Percentiles rank a stretch among this genome's conserved stretches.
Conservation (phyloP, 768 basidiomycete genomes). For the Trametes meyenii region DNA sequence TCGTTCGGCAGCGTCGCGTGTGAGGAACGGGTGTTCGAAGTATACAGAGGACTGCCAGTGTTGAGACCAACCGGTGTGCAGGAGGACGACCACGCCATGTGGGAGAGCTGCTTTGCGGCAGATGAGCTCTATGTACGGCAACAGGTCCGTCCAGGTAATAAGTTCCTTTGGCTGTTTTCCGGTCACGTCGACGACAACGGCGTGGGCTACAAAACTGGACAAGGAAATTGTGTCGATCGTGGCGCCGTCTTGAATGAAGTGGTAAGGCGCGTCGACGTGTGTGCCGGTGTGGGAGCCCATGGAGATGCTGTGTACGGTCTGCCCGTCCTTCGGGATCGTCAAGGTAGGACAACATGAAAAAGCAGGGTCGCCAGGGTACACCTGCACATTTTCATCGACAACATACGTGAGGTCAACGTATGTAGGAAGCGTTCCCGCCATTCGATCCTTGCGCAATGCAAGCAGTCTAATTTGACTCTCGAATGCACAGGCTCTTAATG, state of each 20-base stretch:
- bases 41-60: constrained; percentile 54
- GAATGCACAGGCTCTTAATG: too few relatives aligned
- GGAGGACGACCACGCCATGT: constrained; percentile 48
- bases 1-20: constrained; percentile 50
- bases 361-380: constrained; percentile 59
- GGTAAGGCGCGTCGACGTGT: constrained; percentile 78
- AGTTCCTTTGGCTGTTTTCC: constrained; percentile 9
- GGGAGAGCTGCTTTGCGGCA: constrained; percentile 14
- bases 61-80: constrained; percentile 65
- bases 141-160: constrained; percentile 26
- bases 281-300: constrained; percentile 76
- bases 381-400: constrained; percentile 45
- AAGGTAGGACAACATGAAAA: constrained; percentile 46
- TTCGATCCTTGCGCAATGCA: neutral
- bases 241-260: constrained; percentile 60
- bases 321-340: constrained; percentile 50
- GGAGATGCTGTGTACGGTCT: constrained; percentile 51
- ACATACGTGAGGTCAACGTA: constrained; percentile 58
- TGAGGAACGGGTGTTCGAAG: constrained; percentile 65
- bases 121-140: constrained; percentile 39
- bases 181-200: constrained; percentile 54
- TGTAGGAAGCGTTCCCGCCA: neutral
- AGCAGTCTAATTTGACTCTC: too few relatives aligned
- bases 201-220: constrained; percentile 49
- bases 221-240: constrained; percentile 62